phyloP scores from a whole-genome alignment of 2,329 filamentous ascomycete species.

The Neopestalotiopsis rosae region DNA sequence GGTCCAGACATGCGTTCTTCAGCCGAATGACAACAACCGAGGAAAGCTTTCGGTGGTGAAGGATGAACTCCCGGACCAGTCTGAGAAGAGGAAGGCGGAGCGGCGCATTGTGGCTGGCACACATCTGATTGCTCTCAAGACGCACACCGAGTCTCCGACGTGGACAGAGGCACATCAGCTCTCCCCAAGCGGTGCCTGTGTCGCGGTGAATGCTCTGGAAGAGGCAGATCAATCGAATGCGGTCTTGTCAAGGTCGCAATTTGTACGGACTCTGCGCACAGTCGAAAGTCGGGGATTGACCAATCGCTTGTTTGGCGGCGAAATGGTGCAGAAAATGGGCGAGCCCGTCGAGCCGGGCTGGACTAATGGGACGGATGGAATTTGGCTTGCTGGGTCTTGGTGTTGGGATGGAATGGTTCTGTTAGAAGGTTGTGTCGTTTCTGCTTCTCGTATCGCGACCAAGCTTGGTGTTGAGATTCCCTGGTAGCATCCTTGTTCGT shows the following conservation, averaged over 20 bases:
- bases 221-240: constrained; percentile 49
- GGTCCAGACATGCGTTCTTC: not conserved
- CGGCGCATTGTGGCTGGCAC: not conserved
- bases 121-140: not conserved
- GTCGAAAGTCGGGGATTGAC: constrained; percentile 49
- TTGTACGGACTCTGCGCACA: constrained; percentile 27
- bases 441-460: constrained; percentile 60
- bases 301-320: constrained; percentile 34
- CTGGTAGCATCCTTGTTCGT: constrained; percentile 28
- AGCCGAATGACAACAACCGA: not conserved
- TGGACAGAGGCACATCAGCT: not conserved
- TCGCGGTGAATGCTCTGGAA: not conserved
- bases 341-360: constrained; percentile 38
- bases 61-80: not conserved
- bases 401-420: constrained; percentile 71
- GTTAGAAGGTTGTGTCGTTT: constrained; percentile 64
- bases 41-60: not conserved
- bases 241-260: not conserved
- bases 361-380: constrained; percentile 57
- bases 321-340: not conserved
- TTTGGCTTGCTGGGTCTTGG: constrained; percentile 65
- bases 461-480: constrained; percentile 54
- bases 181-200: not conserved
- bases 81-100: not conserved
- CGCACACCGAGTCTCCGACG: not conserved